Conservation (phyloP, 2,329 filamentous ascomycete species). For the Rhexocercosporidium sp. region DNA sequence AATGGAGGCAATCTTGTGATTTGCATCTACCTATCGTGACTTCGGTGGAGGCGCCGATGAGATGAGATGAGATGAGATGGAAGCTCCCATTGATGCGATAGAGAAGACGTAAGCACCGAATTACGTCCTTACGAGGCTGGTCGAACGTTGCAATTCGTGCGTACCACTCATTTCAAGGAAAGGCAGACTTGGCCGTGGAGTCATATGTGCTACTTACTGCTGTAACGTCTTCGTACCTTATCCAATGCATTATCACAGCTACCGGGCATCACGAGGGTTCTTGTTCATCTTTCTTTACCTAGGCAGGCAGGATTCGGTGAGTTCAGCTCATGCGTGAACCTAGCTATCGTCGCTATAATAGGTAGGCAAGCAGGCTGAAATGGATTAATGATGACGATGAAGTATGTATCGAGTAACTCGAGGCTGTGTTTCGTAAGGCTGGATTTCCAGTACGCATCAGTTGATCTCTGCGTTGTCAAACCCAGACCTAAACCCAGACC, state of each 20-base stretch:
- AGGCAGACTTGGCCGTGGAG: too few relatives aligned
- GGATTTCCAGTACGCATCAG: background rate
- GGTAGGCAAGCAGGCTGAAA: background rate
- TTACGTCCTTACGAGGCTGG: background rate
- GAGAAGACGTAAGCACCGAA: background rate
- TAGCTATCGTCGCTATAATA: background rate
- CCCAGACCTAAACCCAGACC: background rate
- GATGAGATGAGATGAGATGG: background rate
- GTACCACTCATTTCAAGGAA: too few relatives aligned
- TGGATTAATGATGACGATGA: background rate
- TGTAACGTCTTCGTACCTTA: background rate
- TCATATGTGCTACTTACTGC: too few relatives aligned
- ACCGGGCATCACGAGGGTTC: background rate
- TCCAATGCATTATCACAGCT: background rate
- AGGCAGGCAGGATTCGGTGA: too few relatives aligned
- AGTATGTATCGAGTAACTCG: background rate
- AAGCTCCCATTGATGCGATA: background rate
- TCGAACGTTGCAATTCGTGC: background rate
- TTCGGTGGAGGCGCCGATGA: constrained; percentile 3
- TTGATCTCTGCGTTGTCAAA: constrained; percentile 11
- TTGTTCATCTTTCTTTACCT: too few relatives aligned
- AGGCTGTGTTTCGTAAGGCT: background rate
- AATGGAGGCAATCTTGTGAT: background rate
- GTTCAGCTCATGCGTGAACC: background rate
- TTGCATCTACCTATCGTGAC: constrained; percentile 1